A percentile compares a stretch with the other conserved stretches of the same genome.
Evolutionary conservation across 148 eudicot species (phyloP).

Genomic region (Salicornia ramosissima): DNA sequence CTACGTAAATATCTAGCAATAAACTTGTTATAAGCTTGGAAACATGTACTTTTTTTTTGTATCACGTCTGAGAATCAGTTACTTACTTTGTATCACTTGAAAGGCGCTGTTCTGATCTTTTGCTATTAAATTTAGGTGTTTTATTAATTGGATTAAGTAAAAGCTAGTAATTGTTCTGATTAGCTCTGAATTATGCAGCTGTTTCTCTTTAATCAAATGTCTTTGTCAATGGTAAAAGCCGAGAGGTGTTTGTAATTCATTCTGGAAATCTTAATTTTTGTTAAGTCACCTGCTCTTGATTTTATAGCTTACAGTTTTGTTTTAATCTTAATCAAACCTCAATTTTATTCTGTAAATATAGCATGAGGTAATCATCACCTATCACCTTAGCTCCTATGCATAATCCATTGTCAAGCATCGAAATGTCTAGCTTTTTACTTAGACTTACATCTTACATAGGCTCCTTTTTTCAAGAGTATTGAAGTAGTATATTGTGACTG

Average conservation of each 20-base stretch:
- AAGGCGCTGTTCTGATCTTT: not conserved
- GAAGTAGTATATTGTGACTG: not conserved
- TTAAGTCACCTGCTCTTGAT: not conserved
- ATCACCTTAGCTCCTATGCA: not conserved
- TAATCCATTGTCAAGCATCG: not conserved
- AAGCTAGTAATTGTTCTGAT: not conserved
- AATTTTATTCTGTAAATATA: not conserved
- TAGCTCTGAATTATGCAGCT: not conserved
- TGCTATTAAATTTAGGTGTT: not conserved
- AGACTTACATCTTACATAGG: not conserved
- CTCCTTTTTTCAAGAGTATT: not conserved
- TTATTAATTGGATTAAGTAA: conserved; percentile 1
- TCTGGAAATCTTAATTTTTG: not conserved
- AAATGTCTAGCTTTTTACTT: not conserved
- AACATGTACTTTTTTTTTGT: not conserved
- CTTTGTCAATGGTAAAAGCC: not conserved
- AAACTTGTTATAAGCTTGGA: not conserved
- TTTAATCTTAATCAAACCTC: not conserved
- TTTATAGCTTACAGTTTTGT: not conserved
- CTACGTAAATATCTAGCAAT: too few species aligned
- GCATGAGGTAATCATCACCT: not conserved
- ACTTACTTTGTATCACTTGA: not conserved
- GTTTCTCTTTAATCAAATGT: not conserved
- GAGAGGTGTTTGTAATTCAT: not conserved
- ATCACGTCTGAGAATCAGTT: not conserved